Base-by-base conservation (phyloP, 768 basidiomycete genomes). In the Melanogaster broomeanus region DNA sequence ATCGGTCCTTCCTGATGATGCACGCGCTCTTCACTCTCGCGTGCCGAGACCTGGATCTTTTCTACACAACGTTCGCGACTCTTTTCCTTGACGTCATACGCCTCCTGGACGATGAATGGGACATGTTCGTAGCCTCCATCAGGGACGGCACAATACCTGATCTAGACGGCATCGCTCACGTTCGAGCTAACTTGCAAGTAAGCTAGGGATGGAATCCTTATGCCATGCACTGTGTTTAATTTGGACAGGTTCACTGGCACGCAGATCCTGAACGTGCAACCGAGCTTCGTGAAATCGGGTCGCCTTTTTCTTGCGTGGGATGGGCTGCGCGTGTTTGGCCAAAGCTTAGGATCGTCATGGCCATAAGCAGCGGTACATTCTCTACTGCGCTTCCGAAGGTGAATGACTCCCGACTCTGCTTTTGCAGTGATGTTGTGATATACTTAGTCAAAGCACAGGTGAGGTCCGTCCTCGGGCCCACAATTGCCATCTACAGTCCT, bases 291-390 rank as follows among this genome's bases (percentile, higher is more conserved):
- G 47, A 42, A 10, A 57, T 64, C 1, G 63, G 57, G 0, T 39
- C 55, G 7, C 55, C 60, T 4, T 49, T 37, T 16, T 55, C 50
- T 5, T 33, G 5, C 6, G 53, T 52, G 25, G 62, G 60, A 25
- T 61, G 62, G 62, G 40, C 47, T 5, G 7, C 52, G 11, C 52
- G 52, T 1, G 49, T 64, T 25, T 62, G 62, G 62, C 63, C 58
- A 21, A 34, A 55, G 0, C 51, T 22, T 3, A 33, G 12, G 2
- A 11, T 8, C 2, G 10, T 64, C 2, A 10, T 12, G 12, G 43
- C 50, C 27, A 44, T 57, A 42, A 50, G 47, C 12, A 59, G 53
- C 31, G 57, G 60, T 12, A 37, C 45, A 27, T 60, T 55, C 35
- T 40, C 42, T 1, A 51, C 38, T 1, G 48, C n/a, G 3, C 13